A percentile compares a stretch with the other conserved stretches of the same genome.
Conservation (phyloP, 768 basidiomycete genomes). For the Hysterangium stoloniferum region DNA sequence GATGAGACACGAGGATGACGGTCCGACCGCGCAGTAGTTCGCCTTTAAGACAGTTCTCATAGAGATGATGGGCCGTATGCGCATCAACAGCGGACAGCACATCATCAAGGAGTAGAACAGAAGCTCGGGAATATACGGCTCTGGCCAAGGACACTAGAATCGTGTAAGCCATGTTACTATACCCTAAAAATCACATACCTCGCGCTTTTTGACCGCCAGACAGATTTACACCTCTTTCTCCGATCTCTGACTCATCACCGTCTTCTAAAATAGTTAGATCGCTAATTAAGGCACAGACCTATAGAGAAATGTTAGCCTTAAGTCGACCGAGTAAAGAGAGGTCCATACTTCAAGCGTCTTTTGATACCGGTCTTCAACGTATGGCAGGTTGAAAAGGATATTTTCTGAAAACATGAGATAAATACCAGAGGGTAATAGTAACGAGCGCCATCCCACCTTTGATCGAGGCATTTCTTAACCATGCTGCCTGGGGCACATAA, state of each 20-base stretch:
- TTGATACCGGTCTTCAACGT: slow-evolving; percentile 63
- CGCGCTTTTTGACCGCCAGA: slow-evolving; percentile 49
- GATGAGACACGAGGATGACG: slow-evolving; percentile 87
- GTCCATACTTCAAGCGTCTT: slow-evolving; percentile 60
- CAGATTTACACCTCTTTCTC: slow-evolving; percentile 69
- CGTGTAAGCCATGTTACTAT: background rate
- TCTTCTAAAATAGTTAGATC: slow-evolving; percentile 82
- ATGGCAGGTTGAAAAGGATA: slow-evolving; percentile 76
- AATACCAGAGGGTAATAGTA: slow-evolving; percentile 12
- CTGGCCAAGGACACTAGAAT: slow-evolving; percentile 23
- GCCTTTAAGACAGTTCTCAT: slow-evolving; percentile 70
- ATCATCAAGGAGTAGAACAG: slow-evolving; percentile 77
- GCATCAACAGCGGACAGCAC: slow-evolving; percentile 74
- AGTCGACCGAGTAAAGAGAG: slow-evolving; percentile 19
- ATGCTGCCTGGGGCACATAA: slow-evolving; percentile 58
- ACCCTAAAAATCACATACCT: slow-evolving; percentile 15
- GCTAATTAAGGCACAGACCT: slow-evolving; percentile 51
- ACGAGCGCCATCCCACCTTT: slow-evolving; percentile 32
- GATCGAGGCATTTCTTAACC: slow-evolving; percentile 31
- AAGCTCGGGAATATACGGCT: slow-evolving; percentile 62
- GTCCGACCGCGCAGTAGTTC: slow-evolving; percentile 74
- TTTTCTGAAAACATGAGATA: slow-evolving; percentile 42
- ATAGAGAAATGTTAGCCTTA: slow-evolving; percentile 22
- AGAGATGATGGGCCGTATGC: slow-evolving; percentile 77
- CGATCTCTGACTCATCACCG: slow-evolving; percentile 82